A percentile compares a stretch with the other conserved stretches of the same genome.
phyloP scores from a whole-genome alignment of 208 protist genomes.

The Porcisia hertigi region DNA sequence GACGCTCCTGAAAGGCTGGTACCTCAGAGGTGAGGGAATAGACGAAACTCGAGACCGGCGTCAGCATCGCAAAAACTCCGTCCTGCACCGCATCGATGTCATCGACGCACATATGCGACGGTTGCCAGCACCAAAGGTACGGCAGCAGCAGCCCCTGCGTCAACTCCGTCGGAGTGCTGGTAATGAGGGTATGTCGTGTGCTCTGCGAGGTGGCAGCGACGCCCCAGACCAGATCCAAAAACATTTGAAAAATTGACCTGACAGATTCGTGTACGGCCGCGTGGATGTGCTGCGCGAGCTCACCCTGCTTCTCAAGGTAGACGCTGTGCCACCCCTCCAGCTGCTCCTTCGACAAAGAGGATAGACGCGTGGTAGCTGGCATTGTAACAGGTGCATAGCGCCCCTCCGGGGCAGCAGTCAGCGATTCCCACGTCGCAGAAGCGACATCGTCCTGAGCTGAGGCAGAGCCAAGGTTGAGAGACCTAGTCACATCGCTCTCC shows the following conservation, averaged over 20 bases:
- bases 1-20: slow-evolving; percentile 40
- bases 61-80: slow-evolving; percentile 60
- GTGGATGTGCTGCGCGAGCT: slow-evolving; percentile 51
- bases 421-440: slow-evolving; percentile 17
- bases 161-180: slow-evolving; percentile 41
- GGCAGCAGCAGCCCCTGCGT: slow-evolving; percentile 45
- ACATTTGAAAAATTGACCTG: slow-evolving; percentile 46
- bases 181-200: slow-evolving; percentile 47
- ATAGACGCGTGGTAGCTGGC: slow-evolving; percentile 38
- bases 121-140: slow-evolving; percentile 71
- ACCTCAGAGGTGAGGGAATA: slow-evolving; percentile 57
- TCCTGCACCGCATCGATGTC: slow-evolving; percentile 74
- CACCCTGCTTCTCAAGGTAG: slow-evolving; percentile 63
- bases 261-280: slow-evolving; percentile 41
- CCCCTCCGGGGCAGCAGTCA: slow-evolving; percentile 16
- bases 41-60: slow-evolving; percentile 51
- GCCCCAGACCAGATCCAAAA: slow-evolving; percentile 60
- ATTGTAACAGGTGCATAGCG: slow-evolving; percentile 43
- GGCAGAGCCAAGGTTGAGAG: slow-evolving; percentile 5
- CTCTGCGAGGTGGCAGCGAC: slow-evolving; percentile 70
- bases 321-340: slow-evolving; percentile 57
- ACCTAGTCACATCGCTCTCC: slow-evolving; percentile 16
- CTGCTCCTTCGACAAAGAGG: slow-evolving; percentile 40
- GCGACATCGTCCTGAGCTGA: neutral
- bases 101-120: slow-evolving; percentile 66